Evolutionary conservation across 306 rosid species (phyloP), one percentile per base, ranked within the genome.

Genomic region (Arachis hypogaea): DNA sequence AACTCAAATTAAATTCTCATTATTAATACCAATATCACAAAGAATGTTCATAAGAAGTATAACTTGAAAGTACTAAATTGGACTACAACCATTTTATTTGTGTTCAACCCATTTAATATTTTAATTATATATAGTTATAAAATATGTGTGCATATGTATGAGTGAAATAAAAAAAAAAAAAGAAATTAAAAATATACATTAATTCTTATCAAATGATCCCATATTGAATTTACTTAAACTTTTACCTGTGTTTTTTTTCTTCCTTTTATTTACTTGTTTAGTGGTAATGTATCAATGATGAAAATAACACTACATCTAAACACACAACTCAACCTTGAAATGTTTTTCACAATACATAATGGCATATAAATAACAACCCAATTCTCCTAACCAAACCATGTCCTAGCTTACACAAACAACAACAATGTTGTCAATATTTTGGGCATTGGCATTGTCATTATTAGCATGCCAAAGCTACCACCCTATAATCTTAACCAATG

Each of bases 311-410:
- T 66, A 7, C 74, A 58, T 64, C 71, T 56, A 7, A 40, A 52
- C 40, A 71, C 11, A 81, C 75, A 45, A 71, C 77, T 79, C 82
- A 72, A 71, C 86, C 74, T 72, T 50, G 52, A 11, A 83, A 42
- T 5, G 7, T 49, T 62, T 18, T 36, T 33, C 81, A 68, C 33
- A 74, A 16, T 51, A 29, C 16, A 33, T 33, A 33, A 4, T 33
- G 38, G 72, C 46, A 80, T 80, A 80, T 80, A 80, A 83, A 83
- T 77, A 83, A 28, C 49, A 63, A 57, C 41, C 75, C 42, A 49
- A 72, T 66, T 38, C 47, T 63, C 46, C 7, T 18, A 4, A 57
- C 45, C 75, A 55, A 68, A 55, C 64, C 82, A 65, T 7, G 7
- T 76, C 46, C 63, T 33, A 52, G 38, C 3, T 33, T 33, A 33